Evolutionary conservation across 2,329 filamentous ascomycete species (phyloP), one percentile per base, ranked within the genome.

Genomic region (Elsinoe australis): DNA sequence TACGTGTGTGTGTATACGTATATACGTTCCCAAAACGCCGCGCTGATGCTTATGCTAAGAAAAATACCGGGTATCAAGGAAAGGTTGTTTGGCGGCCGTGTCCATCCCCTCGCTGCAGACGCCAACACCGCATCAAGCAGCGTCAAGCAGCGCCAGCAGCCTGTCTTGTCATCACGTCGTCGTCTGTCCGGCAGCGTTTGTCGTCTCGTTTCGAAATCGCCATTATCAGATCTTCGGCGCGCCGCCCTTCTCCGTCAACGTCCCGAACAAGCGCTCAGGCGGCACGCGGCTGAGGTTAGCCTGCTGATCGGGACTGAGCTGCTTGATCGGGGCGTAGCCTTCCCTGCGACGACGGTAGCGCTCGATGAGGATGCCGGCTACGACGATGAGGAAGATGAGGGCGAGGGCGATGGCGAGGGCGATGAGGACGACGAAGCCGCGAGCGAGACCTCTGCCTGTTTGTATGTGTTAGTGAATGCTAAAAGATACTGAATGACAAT

Each of bases 391-490:
- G 64, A 90, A 83, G 58, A 87, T 86, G 52, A 90, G 69, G 21
- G 73, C 85, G 1, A 94, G 78, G 1, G 87, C 77, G 51, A 92
- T 86, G 49, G 80, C 87, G 28, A 94, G 78, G 15, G 79, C 81
- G 54, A 94, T 90, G 9, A 94, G 76, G 31, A 94, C 83, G 49
- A 94, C 75, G 53, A 87, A 85, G 38, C 84, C 87, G 35, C 86
- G 69, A 8, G 83, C 80, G 57, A 92, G 72, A 56, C 39, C 39
- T 19, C 39, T 21, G 24, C 39, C 39, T 44, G 17, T 44, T 4
- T n/a, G 8, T 8, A 21, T n/a, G 5, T 32, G 26, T 44, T 44
- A 44, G 39, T 26, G 9, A 9, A 4, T 4, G 5, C 7, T 41
- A 24, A 48, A 19, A 10, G 36, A 47, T 18, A 19, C 15, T n/a